These are phyloP conservation scores for Pythium dissotocum DNA, from an alignment of 352 stramenopile genomes.

Conservation along the genomic window DNA sequence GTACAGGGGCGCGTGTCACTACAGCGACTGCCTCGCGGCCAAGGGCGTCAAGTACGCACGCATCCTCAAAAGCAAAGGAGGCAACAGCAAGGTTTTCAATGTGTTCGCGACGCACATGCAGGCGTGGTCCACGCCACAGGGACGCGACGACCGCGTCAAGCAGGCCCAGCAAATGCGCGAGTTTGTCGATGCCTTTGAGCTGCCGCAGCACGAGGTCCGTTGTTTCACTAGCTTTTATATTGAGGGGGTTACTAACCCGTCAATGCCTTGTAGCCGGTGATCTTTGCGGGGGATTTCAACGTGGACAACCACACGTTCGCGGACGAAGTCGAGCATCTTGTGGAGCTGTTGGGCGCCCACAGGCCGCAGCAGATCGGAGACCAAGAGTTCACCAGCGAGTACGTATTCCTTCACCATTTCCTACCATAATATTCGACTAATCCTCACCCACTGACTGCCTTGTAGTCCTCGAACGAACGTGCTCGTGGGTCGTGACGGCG, in stretches of 20 bases:
- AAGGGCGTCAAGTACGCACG: slow-evolving; percentile 86
- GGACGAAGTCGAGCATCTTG: slow-evolving; percentile 64
- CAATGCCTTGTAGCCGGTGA: slow-evolving; percentile 45
- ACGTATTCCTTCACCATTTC: slow-evolving; percentile 17
- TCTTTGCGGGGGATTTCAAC: slow-evolving; percentile 86
- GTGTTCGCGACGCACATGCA: slow-evolving; percentile 88
- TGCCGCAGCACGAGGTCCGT: slow-evolving; percentile 67
- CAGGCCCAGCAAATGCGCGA: slow-evolving; percentile 66
- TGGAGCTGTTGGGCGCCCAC: slow-evolving; percentile 52
- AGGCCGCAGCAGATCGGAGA: slow-evolving; percentile 49
- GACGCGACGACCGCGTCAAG: slow-evolving; percentile 53
- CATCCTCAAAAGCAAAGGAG: slow-evolving; percentile 64
- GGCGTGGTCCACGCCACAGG: slow-evolving; percentile 77
- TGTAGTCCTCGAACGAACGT: slow-evolving; percentile 73
- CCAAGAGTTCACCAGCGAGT: slow-evolving; percentile 84
- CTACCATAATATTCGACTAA: neutral
- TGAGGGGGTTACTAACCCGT: neutral
- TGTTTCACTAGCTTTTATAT: too few relatives aligned
- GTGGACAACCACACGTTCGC: slow-evolving; percentile 80
- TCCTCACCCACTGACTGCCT: neutral
- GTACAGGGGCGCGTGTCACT: slow-evolving; percentile 75
- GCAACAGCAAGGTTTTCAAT: slow-evolving; percentile 73
- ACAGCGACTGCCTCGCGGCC: slow-evolving; percentile 79
- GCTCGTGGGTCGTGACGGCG: slow-evolving; percentile 77
- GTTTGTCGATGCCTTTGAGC: slow-evolving; percentile 54